Base-by-base conservation (phyloP, 345 rosid genomes). In the Heritiera littoralis region DNA sequence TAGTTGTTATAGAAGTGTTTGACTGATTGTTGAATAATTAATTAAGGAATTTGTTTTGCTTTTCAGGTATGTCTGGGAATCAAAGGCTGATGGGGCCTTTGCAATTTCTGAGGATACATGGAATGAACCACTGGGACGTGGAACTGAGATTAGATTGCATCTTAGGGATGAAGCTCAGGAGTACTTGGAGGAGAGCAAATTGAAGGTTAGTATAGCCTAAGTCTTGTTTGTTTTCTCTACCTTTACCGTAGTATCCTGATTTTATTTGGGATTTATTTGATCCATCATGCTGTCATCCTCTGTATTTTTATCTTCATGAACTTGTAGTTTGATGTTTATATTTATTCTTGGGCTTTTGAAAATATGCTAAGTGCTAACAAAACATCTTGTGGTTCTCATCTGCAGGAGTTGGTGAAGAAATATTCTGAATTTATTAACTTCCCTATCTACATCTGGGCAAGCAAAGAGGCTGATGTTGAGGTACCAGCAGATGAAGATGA, bases 351-450 rank as follows among this genome's bases (percentile, higher is more conserved):
- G 56, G 41, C 43, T 30, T 71, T 59, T 59, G 45, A 74, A 67
- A 10, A 69, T 15, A 30, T 41, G 68, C 15, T 76, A 40, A 38
- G 20, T 41, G 68, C 15, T 76, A 40, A 38, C 17, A 52, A 18
- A 18, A 43, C 49, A 9, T 73, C 13, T 48, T 49, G 67, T 43
- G 9, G 23, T 55, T 55, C 32, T 74, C 67, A 13, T 74, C 14
- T 82, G 41, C 86, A 96, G 99, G 99, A 96, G 4, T 83, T 96
- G 90, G 99, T 96, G 87, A 91, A 96, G 88, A 96, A 81, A 83
- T 96, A 96, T 82, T 96, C 98, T 73, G 98, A 96, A 87, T 96
- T 96, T 84, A 96, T 96, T 78, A 96, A 94, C 85, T 96, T 96
- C 84, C 99, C 99, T 6, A 96, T 96, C 75, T 68, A 80, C 82